Evolutionary conservation across 192 early-diverging fungal species (phyloP).

Genomic region (Piromyces sp.): DNA sequence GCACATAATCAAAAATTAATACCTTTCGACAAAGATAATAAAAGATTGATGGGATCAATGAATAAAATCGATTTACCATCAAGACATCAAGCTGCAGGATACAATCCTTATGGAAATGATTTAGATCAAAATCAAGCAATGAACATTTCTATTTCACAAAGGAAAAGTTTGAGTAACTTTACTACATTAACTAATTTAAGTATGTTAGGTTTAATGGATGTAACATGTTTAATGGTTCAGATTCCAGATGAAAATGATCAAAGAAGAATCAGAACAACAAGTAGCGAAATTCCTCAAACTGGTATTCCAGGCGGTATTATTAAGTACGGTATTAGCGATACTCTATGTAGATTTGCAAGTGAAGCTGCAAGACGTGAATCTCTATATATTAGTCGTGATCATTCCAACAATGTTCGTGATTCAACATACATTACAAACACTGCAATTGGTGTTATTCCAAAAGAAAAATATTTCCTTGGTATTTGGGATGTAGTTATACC

Average conservation of each 20-base stretch:
- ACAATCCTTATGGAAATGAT: neutral
- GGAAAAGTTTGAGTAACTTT: slow-evolving; percentile 46
- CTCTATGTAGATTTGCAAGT: slow-evolving; percentile 24
- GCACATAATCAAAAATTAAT: slow-evolving; percentile 23
- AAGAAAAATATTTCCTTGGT: slow-evolving; percentile 38
- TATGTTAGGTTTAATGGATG: slow-evolving; percentile 72
- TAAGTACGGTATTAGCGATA: slow-evolving; percentile 75
- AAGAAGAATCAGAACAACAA: slow-evolving; percentile 65
- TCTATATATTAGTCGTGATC: neutral
- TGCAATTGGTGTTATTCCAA: slow-evolving; percentile 1
- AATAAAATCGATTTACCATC: neutral
- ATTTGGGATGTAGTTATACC: slow-evolving; percentile 78
- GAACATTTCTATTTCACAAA: neutral
- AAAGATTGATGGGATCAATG: neutral
- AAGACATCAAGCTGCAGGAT: neutral
- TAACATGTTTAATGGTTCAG: slow-evolving; percentile 61
- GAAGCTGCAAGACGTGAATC: neutral
- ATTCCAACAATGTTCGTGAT: neutral
- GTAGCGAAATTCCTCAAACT: slow-evolving; percentile 40
- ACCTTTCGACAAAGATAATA: slow-evolving; percentile 3
- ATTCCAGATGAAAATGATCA: slow-evolving; percentile 68
- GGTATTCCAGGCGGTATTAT: slow-evolving; percentile 34
- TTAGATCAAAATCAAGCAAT: slow-evolving; percentile 1
- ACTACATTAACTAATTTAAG: slow-evolving; percentile 57
- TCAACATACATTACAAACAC: neutral